Evolutionary conservation across 169 alveolate species (phyloP).

Genomic region (Plasmodium malariae): DNA sequence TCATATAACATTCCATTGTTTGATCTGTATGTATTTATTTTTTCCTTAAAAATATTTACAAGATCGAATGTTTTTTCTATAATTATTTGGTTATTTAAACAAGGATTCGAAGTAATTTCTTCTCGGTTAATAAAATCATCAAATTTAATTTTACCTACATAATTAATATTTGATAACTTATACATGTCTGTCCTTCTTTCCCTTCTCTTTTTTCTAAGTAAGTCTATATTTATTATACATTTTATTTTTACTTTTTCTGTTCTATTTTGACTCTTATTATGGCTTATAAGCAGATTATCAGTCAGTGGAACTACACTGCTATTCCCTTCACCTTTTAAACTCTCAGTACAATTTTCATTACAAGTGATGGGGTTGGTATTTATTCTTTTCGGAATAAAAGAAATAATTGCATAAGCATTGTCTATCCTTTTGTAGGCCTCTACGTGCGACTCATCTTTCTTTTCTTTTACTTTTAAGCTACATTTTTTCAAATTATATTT

Average conservation of each 20-base stretch:
- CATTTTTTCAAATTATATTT: neutral
- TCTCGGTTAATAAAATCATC: conserved; percentile 44
- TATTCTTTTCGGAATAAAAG: conserved; percentile 41
- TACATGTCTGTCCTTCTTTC: conserved; percentile 46
- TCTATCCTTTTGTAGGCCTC: neutral
- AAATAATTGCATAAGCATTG: conserved; percentile 36
- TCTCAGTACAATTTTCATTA: neutral
- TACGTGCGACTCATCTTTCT: neutral
- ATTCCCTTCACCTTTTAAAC: neutral
- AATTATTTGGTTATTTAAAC: conserved; percentile 51
- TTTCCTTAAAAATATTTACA: conserved; percentile 61
- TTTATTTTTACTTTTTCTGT: conserved; percentile 15
- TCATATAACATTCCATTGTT: conserved; percentile 50
- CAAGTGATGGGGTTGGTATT: neutral
- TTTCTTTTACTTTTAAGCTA: neutral
- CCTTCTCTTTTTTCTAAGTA: conserved; percentile 18
- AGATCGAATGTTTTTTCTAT: conserved; percentile 51
- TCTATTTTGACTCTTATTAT: neutral
- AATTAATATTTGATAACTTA: conserved; percentile 36
- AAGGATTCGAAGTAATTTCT: neutral
- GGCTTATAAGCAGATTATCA: neutral
- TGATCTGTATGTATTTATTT: conserved; percentile 72
- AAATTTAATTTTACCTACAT: conserved; percentile 39
- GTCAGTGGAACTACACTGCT: neutral
- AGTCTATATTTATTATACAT: conserved; percentile 36